These are phyloP conservation scores for Albatrellus sp. DNA, from an alignment of 1,284 basidiomycete species.

Conservation along the genomic window DNA sequence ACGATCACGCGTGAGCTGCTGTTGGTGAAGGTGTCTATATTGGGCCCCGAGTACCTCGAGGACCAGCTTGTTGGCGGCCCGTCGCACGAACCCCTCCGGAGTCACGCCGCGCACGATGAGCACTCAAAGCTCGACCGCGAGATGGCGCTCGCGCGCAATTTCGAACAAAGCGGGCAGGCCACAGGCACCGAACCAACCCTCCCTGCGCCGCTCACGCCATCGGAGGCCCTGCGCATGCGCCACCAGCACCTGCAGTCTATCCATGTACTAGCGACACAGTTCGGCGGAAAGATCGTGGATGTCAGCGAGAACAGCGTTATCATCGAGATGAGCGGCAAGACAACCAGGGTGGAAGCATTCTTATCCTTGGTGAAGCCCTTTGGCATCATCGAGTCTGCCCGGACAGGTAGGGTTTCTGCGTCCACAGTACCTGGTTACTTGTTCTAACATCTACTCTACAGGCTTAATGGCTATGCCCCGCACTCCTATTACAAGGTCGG, in stretches of 20 bases:
- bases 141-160: conserved; percentile 57
- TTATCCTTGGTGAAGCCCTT: conserved; percentile 88
- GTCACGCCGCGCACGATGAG: conserved; percentile 16
- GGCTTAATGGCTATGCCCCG: conserved; percentile 95
- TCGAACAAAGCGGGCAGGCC: conserved; percentile 46
- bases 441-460: conserved; percentile 17
- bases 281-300: conserved; percentile 89
- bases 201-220: conserved; percentile 15
- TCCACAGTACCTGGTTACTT: background rate
- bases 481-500: conserved; percentile 65
- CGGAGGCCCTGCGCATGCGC: conserved; percentile 39
- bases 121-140: conserved; percentile 55
- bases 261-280: conserved; percentile 77
- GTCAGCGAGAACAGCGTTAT: conserved; percentile 91
- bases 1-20: conserved; percentile 25
- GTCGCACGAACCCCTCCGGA: conserved; percentile 57
- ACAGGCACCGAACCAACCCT: conserved; percentile 3
- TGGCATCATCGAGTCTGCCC: conserved; percentile 82
- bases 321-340: conserved; percentile 92
- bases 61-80: conserved; percentile 76
- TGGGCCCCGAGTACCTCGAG: conserved; percentile 95
- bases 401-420: conserved; percentile 57
- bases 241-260: conserved; percentile 86
- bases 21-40: conserved; percentile 63
- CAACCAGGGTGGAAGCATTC: conserved; percentile 85